Conservation (phyloP, 2,329 filamentous ascomycete genomes). For the Neonectria ditissima region DNA sequence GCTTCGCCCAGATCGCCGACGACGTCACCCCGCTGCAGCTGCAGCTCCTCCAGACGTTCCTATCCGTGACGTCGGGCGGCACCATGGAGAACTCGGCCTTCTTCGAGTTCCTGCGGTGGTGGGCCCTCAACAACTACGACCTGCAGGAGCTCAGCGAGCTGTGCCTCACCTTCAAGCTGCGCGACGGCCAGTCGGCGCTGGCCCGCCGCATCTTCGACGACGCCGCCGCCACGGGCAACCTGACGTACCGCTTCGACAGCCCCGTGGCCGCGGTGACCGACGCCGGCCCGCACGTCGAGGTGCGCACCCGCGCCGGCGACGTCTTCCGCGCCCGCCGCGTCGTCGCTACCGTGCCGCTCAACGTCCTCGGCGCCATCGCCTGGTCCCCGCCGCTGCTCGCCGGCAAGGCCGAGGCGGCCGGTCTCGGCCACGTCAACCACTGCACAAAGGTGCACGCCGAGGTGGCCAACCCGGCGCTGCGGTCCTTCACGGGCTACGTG, state of each 20-base stretch:
- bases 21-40: slow-evolving; percentile 21
- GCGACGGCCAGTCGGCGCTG: slow-evolving; percentile 22
- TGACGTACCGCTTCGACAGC: slow-evolving; percentile 24
- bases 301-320: slow-evolving; percentile 18
- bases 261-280: slow-evolving; percentile 19
- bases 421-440: slow-evolving; percentile 26
- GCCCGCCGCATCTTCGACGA: slow-evolving; percentile 25
- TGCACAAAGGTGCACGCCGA: slow-evolving; percentile 29
- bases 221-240: slow-evolving; percentile 18
- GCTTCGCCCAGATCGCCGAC: slow-evolving; percentile 24
- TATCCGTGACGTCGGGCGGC: slow-evolving; percentile 24
- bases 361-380: slow-evolving; percentile 20
- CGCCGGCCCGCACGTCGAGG: slow-evolving; percentile 18
- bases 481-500: slow-evolving; percentile 22
- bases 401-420: slow-evolving; percentile 17
- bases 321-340: slow-evolving; percentile 11
- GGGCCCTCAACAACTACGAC: slow-evolving; percentile 28
- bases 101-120: slow-evolving; percentile 29
- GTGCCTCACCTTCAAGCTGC: slow-evolving; percentile 24
- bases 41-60: slow-evolving; percentile 26
- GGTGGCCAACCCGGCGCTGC: slow-evolving; percentile 19
- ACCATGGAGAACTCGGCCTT: slow-evolving; percentile 29
- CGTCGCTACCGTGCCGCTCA: slow-evolving; percentile 25
- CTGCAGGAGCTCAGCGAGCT: slow-evolving; percentile 20
- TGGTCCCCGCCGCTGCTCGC: slow-evolving; percentile 24